A percentile compares a stretch with the other conserved stretches of the same genome.
Evolutionary conservation across 352 stramenopile genomes (phyloP).

Genomic region (Pythium utonaiense): DNA sequence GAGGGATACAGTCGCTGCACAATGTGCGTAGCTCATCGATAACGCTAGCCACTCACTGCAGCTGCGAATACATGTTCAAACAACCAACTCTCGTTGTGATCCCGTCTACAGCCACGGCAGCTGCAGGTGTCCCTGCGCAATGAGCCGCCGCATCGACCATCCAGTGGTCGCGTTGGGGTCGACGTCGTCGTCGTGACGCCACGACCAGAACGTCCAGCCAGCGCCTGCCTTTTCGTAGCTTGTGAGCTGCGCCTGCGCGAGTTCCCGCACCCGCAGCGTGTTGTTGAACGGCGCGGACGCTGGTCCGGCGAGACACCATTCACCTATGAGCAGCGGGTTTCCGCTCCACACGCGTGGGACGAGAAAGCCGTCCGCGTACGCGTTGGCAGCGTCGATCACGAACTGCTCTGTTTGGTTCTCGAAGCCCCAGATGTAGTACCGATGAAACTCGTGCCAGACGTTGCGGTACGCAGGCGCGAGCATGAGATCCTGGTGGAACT

Average conservation of each 20-base stretch:
- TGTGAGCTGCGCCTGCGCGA: conserved; percentile 27
- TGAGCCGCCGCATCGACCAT: neutral
- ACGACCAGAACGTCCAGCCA: conserved; percentile 20
- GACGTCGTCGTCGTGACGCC: conserved; percentile 4
- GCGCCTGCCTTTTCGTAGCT: conserved; percentile 8
- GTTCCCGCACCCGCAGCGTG: conserved; percentile 11
- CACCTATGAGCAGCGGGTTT: conserved; percentile 45
- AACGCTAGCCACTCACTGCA: neutral
- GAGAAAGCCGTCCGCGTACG: neutral
- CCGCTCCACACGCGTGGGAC: conserved; percentile 15
- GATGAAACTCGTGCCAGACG: conserved; percentile 58
- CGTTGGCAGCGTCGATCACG: conserved; percentile 6
- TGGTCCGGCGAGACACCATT: conserved; percentile 40
- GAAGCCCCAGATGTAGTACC: conserved; percentile 53
- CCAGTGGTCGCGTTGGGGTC: neutral
- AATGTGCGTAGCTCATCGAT: neutral
- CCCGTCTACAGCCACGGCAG: neutral
- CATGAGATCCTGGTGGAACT: conserved; percentile 31
- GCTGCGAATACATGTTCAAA: neutral
- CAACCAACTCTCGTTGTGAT: too few relatives aligned
- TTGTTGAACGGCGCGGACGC: conserved; percentile 23
- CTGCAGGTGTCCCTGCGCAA: neutral
- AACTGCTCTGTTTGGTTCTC: conserved; percentile 22
- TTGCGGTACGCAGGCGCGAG: conserved; percentile 33
- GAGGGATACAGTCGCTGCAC: neutral